phyloP scores from a whole-genome alignment of 2,329 filamentous ascomycete species.

The Exophiala spinifera region DNA sequence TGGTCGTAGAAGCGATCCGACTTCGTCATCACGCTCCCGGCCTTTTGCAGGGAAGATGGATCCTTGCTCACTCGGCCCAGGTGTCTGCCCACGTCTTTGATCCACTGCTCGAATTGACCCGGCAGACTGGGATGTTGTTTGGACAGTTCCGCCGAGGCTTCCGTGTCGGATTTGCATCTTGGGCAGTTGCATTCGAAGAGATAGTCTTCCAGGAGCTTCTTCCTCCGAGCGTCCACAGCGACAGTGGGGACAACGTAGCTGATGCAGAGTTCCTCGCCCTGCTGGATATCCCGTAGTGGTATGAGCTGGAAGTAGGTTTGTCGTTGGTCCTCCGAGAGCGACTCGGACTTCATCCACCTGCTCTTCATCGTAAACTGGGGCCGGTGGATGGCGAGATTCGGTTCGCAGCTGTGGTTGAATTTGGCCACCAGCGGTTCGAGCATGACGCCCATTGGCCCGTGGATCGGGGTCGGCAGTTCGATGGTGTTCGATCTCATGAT shows the following conservation, averaged over 20 bases:
- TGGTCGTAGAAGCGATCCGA: constrained; percentile 10
- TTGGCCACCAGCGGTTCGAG: constrained; percentile 54
- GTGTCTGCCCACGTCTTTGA: constrained; percentile 2
- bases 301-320: constrained; percentile 7
- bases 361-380: constrained; percentile 19
- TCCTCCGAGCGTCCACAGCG: constrained; percentile 47
- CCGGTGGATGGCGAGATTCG: constrained; percentile 51
- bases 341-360: constrained; percentile 30
- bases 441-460: constrained; percentile 58
- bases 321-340: constrained; percentile 7
- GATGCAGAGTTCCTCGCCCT: constrained; percentile 58
- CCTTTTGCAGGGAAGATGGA: background rate
- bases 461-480: constrained; percentile 54
- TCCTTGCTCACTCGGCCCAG: background rate
- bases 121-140: constrained; percentile 2
- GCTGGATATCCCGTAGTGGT: constrained; percentile 47
- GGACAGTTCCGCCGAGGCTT: constrained; percentile 6
- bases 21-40: constrained; percentile 4
- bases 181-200: constrained; percentile 57
- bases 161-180: constrained; percentile 6
- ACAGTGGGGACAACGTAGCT: constrained; percentile 59
- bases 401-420: constrained; percentile 63
- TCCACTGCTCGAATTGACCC: constrained; percentile 10
- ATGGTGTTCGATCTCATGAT: constrained; percentile 52
- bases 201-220: constrained; percentile 53